phyloP scores from a whole-genome alignment of 345 rosid species.

The Salix suchowensis region DNA sequence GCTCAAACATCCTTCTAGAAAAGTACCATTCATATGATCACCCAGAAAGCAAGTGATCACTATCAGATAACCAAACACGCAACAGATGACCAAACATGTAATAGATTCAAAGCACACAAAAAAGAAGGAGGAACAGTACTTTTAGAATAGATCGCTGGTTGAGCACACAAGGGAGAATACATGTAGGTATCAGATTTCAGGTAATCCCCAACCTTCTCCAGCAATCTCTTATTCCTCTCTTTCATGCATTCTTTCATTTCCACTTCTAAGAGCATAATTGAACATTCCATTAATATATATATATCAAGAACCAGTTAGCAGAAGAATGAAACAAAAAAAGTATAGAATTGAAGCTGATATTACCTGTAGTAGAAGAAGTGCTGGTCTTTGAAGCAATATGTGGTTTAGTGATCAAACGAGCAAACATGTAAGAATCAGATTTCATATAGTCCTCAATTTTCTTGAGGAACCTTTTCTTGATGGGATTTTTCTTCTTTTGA shows the following conservation, averaged over 20 bases:
- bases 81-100: too few species aligned
- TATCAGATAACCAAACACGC: too few species aligned
- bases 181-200: constrained; percentile 42
- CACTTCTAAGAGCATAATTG: constrained; percentile 11
- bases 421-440: constrained; percentile 43
- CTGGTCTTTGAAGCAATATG: not conserved
- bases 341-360: not conserved
- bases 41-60: too few species aligned
- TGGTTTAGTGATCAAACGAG: constrained; percentile 37
- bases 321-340: not conserved
- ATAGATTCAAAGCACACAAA: not conserved
- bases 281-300: not conserved
- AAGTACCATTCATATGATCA: too few species aligned
- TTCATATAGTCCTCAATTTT: constrained; percentile 34
- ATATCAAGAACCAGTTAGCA: not conserved
- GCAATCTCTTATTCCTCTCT: constrained; percentile 27
- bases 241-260: constrained; percentile 12
- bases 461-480: constrained; percentile 18
- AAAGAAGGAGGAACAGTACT: constrained; percentile 2
- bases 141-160: not conserved
- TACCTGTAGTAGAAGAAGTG: constrained; percentile 13
- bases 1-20: too few species aligned
- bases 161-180: constrained; percentile 33
- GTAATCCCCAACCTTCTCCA: constrained; percentile 36
- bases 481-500: constrained; percentile 27